Conservation (phyloP, 163 green algal species). For the Scenedesmus sp. region DNA sequence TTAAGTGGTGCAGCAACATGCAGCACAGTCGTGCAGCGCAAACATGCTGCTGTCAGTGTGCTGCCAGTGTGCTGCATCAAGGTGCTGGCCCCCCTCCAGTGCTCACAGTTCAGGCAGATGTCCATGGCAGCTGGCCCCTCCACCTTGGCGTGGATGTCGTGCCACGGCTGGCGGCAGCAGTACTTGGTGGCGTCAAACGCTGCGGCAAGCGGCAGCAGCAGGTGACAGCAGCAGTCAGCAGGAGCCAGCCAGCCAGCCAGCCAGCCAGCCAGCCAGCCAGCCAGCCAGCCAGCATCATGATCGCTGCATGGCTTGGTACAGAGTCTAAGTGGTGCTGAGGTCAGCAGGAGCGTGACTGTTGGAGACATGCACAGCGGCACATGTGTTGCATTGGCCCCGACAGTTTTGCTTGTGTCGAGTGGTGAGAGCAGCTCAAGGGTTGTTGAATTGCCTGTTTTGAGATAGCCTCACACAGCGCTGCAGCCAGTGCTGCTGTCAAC, state of each 20-base stretch:
- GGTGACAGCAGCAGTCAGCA: neutral
- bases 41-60: neutral
- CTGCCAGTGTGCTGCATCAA: neutral
- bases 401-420: no score
- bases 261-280: neutral
- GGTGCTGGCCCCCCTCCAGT: neutral
- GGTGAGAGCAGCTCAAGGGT: no score
- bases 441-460: no score
- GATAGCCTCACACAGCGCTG: no score
- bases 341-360: no score
- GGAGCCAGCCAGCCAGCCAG: no score
- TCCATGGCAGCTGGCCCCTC: conserved; percentile 65
- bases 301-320: no score
- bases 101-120: conserved; percentile 37
- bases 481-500: neutral
- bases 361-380: no score
- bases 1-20: no score
- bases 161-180: conserved; percentile 63
- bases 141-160: conserved; percentile 73
- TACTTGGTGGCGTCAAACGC: neutral
- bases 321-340: no score
- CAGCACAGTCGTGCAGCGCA: no score
- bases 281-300: neutral
- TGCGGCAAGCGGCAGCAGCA: conserved; percentile 19
- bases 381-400: no score